Evolutionary conservation across 176 grass and related monocot genomes (phyloP).

Genomic region (Elaeis guineensis): DNA sequence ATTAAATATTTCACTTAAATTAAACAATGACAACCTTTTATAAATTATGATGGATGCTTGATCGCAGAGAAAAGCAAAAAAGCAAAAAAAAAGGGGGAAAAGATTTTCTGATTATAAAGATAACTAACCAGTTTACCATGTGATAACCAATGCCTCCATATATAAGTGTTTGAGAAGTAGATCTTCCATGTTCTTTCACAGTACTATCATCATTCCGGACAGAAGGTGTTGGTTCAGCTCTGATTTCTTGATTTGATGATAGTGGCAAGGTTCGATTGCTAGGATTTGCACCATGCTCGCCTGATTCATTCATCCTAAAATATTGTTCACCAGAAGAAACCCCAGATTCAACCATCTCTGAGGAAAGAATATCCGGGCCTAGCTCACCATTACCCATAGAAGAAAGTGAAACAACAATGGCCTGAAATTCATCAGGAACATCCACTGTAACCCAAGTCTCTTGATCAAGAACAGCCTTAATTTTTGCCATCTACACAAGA

Average conservation of each 20-base stretch:
- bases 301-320: conserved; percentile 16
- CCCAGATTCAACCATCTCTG: conserved; percentile 34
- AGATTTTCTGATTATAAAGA: conserved; percentile 7
- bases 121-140: conserved; percentile 99
- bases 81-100: not conserved
- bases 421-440: conserved; percentile 93
- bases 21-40: too few relatives aligned
- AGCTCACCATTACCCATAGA: conserved; percentile 66
- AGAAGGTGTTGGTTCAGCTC: conserved; percentile 35
- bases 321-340: conserved; percentile 34
- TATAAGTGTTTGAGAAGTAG: conserved; percentile 55
- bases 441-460: conserved; percentile 90
- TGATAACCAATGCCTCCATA: conserved; percentile 96
- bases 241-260: conserved; percentile 37
- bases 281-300: conserved; percentile 41
- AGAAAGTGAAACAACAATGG: conserved; percentile 74
- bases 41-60: too few relatives aligned
- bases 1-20: too few relatives aligned
- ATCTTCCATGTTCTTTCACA: conserved; percentile 26
- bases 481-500: conserved; percentile 82
- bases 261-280: conserved; percentile 18
- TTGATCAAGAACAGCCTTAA: conserved; percentile 98
- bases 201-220: conserved; percentile 45
- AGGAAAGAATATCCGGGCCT: conserved; percentile 22
- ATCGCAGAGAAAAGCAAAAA: not conserved